Evolutionary conservation across 2,329 filamentous ascomycete genomes (phyloP).

Genomic region (Lachnellula hyalina): DNA sequence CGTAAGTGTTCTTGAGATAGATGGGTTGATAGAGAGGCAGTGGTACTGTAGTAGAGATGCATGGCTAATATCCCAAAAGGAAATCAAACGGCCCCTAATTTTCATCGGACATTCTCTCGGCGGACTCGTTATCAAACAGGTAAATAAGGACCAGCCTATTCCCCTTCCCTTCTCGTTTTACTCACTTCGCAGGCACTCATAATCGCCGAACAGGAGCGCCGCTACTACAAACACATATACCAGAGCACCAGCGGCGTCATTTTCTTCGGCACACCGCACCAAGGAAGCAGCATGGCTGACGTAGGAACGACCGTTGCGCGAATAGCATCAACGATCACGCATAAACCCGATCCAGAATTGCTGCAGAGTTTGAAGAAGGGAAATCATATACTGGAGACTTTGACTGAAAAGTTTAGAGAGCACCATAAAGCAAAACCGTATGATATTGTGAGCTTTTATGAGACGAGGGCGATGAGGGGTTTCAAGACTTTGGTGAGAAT

Average conservation of each 20-base stretch:
- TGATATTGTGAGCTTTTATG: slow-evolving; percentile 17
- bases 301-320: slow-evolving; percentile 9
- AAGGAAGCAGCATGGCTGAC: slow-evolving; percentile 11
- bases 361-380: slow-evolving; percentile 7
- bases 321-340: slow-evolving; percentile 1
- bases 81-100: slow-evolving; percentile 11
- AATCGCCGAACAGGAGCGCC: slow-evolving; percentile 4
- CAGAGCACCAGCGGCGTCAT: slow-evolving; percentile 6
- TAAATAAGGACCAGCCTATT: neutral
- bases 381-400: neutral
- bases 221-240: slow-evolving; percentile 6
- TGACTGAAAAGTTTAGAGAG: slow-evolving; percentile 6
- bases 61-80: neutral
- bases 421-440: slow-evolving; percentile 1
- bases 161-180: no score
- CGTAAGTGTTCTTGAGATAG: neutral
- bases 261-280: slow-evolving; percentile 21
- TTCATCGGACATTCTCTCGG: slow-evolving; percentile 18
- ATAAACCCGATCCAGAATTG: slow-evolving; percentile 8
- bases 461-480: slow-evolving; percentile 9
- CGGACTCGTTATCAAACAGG: slow-evolving; percentile 13
- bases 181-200: slow-evolving; percentile 10
- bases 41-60: neutral
- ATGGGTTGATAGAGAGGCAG: neutral
- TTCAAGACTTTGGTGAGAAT: neutral